Evolutionary conservation across 805 yeast species (phyloP), one percentile per base, ranked within the genome.

Genomic region (Pichia gijzeniarum): DNA sequence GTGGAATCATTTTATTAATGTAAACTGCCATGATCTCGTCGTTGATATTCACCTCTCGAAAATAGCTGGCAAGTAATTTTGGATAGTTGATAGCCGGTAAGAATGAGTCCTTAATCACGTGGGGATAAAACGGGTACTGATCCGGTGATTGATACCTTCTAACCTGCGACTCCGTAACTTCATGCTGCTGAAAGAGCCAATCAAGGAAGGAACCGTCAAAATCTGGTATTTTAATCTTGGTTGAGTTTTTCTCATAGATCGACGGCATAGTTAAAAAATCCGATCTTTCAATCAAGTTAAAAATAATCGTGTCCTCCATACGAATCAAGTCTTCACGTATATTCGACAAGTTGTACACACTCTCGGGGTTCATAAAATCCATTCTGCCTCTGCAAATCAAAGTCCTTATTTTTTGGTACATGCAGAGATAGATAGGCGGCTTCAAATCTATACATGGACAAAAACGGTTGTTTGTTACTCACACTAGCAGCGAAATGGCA

Each of bases 261-360:
- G 85, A 74, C 1, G 85, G 83, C 43, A 88, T 80, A 27, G 76
- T 74, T 54, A 71, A 80, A 60, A 87, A 91, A 67, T 91, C 96
- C 3, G 96, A 86, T 52, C 99, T 74, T 63, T 93, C 99, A 49
- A 93, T 90, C 54, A 93, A 76, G 47, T 83, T 85, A 71, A 90
- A 93, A 50, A 93, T 84, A 55, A 93, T 89, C 6, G 97, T 85
- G 64, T 93, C 98, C 61, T 93, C 99, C 96, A 93, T 88, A 44
- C 96, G 78, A 34, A 90, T 82, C 39, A 93, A 71, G 16, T 87
- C 84, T 49, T 77, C 80, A 51, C 99, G 79, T 57, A 93, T 93
- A 65, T 93, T 89, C 55, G 70, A 71, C 48, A 93, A 70, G 57
- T 88, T 77, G 41, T 93, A 73, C 6, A 87, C 96, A 0, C 95